Evolutionary conservation across 257 asterid species (phyloP), one percentile per base, ranked within the genome.

Genomic region (Eucommia ulmoides): DNA sequence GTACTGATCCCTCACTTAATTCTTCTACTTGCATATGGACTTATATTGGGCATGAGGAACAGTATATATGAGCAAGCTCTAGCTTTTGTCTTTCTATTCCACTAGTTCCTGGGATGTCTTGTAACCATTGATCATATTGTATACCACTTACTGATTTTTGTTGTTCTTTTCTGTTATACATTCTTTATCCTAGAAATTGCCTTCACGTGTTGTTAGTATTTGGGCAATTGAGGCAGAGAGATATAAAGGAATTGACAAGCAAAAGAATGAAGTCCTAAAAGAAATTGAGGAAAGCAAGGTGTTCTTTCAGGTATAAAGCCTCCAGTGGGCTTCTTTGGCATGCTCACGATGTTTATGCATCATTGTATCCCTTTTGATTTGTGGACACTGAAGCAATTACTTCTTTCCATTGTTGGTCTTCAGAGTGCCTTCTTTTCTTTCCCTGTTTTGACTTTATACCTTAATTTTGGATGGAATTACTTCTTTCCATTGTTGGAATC

Each of bases 251-350:
- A 74, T 82, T 51, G 84, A 84, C 75, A 58, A 65, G 70, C 72
- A 54, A 62, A 89, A 59, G 58, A 59, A 78, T 50, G 89, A 82
- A 72, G 75, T 80, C 63, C 77, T 89, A 41, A 96, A 89, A 84
- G 97, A 89, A 73, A 78, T 89, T 65, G 97, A 89, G 72, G 97
- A 89, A 66, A 84, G 96, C 80, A 78, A 58, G 73, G 91, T 96
- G 60, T 84, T 89, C 75, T 89, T 89, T 70, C 96, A 89, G 93
- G 97, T 82, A 55, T 29, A 12, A 29, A 12, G 38, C 12, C 7
- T 7, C 12, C 63, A 64, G 23, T 52, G 41, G 53, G 17, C 19
- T 16, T 2, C 20, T 1, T 16, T 42, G 4, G 8, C 48, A 42
- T 6, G 48, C 19, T 42, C 48, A 42, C 19, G 19, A 42, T 18